phyloP scores from a whole-genome alignment of 2,329 filamentous ascomycete species.

The Pseudopyricularia javanii region DNA sequence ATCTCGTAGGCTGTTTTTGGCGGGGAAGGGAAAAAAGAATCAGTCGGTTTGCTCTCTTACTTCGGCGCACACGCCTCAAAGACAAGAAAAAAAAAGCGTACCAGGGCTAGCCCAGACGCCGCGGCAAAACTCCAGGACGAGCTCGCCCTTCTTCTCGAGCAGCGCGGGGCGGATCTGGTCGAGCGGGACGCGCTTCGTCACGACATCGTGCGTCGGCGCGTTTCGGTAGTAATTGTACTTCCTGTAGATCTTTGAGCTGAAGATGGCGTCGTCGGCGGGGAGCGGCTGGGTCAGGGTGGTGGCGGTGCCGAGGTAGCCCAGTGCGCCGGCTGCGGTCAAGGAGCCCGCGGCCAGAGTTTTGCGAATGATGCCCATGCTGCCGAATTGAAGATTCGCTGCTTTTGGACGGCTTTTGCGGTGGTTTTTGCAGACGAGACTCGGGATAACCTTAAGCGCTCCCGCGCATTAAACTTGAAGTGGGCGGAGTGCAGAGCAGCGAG shows the following conservation, averaged over 20 bases:
- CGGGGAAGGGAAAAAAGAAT: too few relatives aligned
- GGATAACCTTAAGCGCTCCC: too few relatives aligned
- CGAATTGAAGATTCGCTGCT: neutral
- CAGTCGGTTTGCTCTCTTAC: too few relatives aligned
- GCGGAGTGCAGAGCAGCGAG: too few relatives aligned
- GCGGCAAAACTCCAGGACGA: slow-evolving; percentile 54
- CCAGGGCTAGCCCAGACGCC: slow-evolving; percentile 56
- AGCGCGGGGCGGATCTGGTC: slow-evolving; percentile 52
- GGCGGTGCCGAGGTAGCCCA: slow-evolving; percentile 38
- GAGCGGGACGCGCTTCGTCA: slow-evolving; percentile 49
- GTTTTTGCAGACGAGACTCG: neutral
- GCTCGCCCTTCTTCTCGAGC: slow-evolving; percentile 42
- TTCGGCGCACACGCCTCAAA: too few relatives aligned
- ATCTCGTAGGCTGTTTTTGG: slow-evolving; percentile 45
- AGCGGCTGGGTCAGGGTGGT: slow-evolving; percentile 46
- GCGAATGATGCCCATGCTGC: slow-evolving; percentile 39
- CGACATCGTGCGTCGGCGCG: slow-evolving; percentile 51
- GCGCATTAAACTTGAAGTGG: too few relatives aligned
- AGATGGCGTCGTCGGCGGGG: slow-evolving; percentile 46
- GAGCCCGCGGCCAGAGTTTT: slow-evolving; percentile 31
- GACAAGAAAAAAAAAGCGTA: slow-evolving; percentile 21
- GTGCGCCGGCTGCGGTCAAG: slow-evolving; percentile 36
- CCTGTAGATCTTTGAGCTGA: slow-evolving; percentile 41
- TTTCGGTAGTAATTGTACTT: slow-evolving; percentile 51
- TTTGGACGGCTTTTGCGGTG: neutral